Percentiles rank a stretch among this genome's conserved stretches.
phyloP scores from a whole-genome alignment of 2,329 filamentous ascomycete genomes.

The Paraphaeosphaeria minitans region DNA sequence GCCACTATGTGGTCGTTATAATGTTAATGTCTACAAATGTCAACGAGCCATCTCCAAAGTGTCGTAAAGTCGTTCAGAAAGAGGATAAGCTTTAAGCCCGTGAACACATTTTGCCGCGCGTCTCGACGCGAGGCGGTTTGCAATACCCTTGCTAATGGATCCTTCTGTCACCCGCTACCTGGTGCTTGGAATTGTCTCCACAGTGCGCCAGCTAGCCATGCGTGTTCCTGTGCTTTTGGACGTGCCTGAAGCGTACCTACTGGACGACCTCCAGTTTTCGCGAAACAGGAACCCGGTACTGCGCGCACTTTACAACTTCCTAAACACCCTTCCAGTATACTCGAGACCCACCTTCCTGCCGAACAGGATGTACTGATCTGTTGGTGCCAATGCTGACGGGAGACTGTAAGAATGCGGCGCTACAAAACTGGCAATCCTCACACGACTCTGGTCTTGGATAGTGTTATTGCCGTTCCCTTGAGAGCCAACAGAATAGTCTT shows the following conservation, averaged over 20 bases:
- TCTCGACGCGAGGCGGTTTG: background rate
- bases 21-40: background rate
- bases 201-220: background rate
- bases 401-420: background rate
- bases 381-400: background rate
- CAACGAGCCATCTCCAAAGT: background rate
- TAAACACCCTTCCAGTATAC: background rate
- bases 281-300: background rate
- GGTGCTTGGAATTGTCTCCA: constrained; percentile 12
- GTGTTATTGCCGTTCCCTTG: constrained; percentile 1
- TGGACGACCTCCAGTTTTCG: background rate
- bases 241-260: background rate
- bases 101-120: background rate
- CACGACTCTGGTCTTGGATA: background rate
- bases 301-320: background rate
- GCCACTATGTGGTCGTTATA: background rate
- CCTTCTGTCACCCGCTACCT: constrained; percentile 13
- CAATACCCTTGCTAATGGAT: constrained; percentile 4
- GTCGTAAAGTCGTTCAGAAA: background rate
- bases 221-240: background rate
- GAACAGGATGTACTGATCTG: background rate
- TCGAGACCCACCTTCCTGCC: background rate
- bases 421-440: background rate
- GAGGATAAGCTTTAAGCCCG: background rate
- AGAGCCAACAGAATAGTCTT: background rate